Conservation (phyloP, 768 basidiomycete species). For the Macrocybe gigantea region DNA sequence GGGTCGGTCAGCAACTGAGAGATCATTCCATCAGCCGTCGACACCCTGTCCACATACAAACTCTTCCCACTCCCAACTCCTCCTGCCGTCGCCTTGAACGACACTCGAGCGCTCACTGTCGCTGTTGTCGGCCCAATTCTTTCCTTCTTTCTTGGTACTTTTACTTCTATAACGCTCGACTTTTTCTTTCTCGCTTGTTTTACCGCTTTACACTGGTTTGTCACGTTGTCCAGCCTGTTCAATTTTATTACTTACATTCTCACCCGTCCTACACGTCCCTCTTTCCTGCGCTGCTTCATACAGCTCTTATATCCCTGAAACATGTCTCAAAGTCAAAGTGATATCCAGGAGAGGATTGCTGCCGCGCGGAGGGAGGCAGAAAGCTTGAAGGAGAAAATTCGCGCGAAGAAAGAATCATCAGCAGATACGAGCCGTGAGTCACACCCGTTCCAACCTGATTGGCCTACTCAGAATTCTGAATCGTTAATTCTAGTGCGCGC, state of each 20-base stretch:
- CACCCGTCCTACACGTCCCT: not conserved
- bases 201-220: constrained; percentile 5
- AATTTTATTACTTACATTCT: no score
- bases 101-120: constrained; percentile 8
- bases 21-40: constrained; percentile 19
- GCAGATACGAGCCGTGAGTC: constrained; percentile 95
- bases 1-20: constrained; percentile 15
- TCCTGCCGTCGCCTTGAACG: constrained; percentile 19
- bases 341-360: constrained; percentile 90
- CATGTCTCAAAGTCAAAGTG: constrained; percentile 79
- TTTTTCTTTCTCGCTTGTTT: constrained; percentile 5
- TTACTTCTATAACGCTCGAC: constrained; percentile 1
- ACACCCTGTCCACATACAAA: constrained; percentile 18
- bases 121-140: constrained; percentile 5
- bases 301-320: constrained; percentile 1
- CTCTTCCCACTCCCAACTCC: constrained; percentile 17
- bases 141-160: not conserved
- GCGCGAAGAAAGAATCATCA: constrained; percentile 91
- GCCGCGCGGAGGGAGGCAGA: constrained; percentile 96
- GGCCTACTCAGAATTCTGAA: constrained; percentile 9
- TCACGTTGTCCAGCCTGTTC: not conserved
- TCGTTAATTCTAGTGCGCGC: constrained; percentile 66
- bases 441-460: constrained; percentile 4
- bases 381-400: constrained; percentile 97
- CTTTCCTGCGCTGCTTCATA: constrained; percentile 3